Evolutionary conservation across 1,139 yeast species (phyloP).

Genomic region (Candida sanyaensis): DNA sequence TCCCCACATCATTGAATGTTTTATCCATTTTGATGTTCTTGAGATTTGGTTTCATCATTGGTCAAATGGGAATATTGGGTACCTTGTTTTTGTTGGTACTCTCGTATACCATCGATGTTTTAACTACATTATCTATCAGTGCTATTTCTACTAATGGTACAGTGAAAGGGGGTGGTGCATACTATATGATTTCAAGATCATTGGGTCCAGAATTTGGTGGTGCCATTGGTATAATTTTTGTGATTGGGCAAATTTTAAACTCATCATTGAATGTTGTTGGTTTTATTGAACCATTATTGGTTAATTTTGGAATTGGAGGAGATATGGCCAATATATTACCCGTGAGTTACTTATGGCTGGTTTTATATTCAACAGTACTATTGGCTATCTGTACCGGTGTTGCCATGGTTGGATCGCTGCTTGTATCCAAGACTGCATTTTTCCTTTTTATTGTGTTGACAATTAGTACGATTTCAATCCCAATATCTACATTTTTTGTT

Average conservation of each 20-base stretch:
- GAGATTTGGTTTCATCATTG: slow-evolving; percentile 76
- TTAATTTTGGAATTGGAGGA: slow-evolving; percentile 68
- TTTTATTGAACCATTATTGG: slow-evolving; percentile 69
- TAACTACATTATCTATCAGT: slow-evolving; percentile 72
- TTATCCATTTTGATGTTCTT: slow-evolving; percentile 80
- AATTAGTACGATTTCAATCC: slow-evolving; percentile 77
- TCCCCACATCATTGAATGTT: slow-evolving; percentile 75
- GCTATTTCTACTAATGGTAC: slow-evolving; percentile 85
- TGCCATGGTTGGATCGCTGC: slow-evolving; percentile 78
- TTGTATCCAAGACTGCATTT: slow-evolving; percentile 84
- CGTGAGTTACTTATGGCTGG: slow-evolving; percentile 58
- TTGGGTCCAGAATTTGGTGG: slow-evolving; percentile 87
- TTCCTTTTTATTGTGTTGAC: slow-evolving; percentile 69
- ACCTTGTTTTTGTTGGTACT: slow-evolving; percentile 55
- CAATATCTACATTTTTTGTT: slow-evolving; percentile 70
- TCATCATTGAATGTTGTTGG: slow-evolving; percentile 81
- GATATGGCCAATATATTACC: slow-evolving; percentile 50
- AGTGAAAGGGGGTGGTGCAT: slow-evolving; percentile 84
- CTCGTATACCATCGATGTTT: slow-evolving; percentile 64
- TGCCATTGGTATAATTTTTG: slow-evolving; percentile 76
- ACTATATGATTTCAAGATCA: slow-evolving; percentile 78
- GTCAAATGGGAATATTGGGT: slow-evolving; percentile 76
- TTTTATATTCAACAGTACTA: slow-evolving; percentile 64
- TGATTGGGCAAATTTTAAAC: slow-evolving; percentile 74
- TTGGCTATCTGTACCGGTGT: slow-evolving; percentile 73